Evolutionary conservation across 345 rosid genomes (phyloP).

Genomic region (Acer negundo): DNA sequence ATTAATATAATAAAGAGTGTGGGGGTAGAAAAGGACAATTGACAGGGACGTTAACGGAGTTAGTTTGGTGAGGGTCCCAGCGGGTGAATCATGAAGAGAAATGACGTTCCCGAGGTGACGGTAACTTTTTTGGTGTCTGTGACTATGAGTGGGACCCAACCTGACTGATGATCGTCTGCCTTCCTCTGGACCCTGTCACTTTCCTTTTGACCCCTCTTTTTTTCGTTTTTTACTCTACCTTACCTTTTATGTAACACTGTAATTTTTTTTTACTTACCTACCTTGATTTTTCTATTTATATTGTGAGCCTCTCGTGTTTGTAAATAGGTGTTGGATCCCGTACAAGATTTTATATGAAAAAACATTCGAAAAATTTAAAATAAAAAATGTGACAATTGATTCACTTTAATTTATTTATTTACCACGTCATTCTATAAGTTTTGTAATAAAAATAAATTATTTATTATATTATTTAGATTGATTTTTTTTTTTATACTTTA

Average conservation of each 20-base stretch:
- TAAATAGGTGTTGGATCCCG: too few relatives aligned
- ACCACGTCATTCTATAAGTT: too few relatives aligned
- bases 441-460: too few relatives aligned
- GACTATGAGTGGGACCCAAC: neutral
- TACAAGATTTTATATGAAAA: too few relatives aligned
- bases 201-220: neutral
- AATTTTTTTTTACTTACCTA: neutral
- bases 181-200: neutral
- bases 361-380: too few relatives aligned
- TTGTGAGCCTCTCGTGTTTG: too few relatives aligned
- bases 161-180: neutral
- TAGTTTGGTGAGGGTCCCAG: neutral
- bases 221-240: neutral
- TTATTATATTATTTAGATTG: too few relatives aligned
- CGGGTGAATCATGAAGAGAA: slow-evolving; percentile 7
- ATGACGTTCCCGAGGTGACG: slow-evolving; percentile 40
- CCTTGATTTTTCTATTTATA: too few relatives aligned
- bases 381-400: too few relatives aligned
- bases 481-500: too few relatives aligned
- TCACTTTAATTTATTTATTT: too few relatives aligned
- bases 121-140: slow-evolving; percentile 3
- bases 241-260: neutral
- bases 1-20: too few relatives aligned
- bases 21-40: neutral
- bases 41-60: slow-evolving; percentile 34